Evolutionary conservation across 257 asterid genomes (phyloP).

Genomic region (Leonotis leonurus): DNA sequence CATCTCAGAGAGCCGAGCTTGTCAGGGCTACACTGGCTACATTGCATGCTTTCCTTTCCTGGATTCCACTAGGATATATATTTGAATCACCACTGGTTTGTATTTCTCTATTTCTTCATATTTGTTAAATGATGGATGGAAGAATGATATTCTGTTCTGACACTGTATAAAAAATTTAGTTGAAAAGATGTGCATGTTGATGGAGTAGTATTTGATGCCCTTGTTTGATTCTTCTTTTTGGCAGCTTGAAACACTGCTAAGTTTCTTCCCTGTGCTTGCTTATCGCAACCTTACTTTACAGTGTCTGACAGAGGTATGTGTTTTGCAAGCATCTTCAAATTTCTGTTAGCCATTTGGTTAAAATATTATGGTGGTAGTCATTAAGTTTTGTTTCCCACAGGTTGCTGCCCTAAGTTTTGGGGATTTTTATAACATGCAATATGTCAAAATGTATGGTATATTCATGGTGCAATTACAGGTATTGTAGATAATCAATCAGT

Average conservation of each 20-base stretch:
- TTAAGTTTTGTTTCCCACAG: conserved; percentile 34
- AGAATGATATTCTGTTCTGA: not conserved
- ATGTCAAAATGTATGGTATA: conserved; percentile 61
- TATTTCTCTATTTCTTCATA: conserved; percentile 18
- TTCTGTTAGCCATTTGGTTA: not conserved
- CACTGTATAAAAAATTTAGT: not conserved
- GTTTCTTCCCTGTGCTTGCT: conserved; percentile 65
- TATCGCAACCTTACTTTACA: conserved; percentile 92
- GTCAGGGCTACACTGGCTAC: conserved; percentile 92
- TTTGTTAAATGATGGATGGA: conserved; percentile 11
- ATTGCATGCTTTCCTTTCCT: conserved; percentile 91
- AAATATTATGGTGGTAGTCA: not conserved
- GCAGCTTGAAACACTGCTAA: conserved; percentile 86
- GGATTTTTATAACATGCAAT: conserved; percentile 74
- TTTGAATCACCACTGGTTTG: conserved; percentile 96
- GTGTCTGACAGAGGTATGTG: conserved; percentile 84
- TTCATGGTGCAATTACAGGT: conserved; percentile 95
- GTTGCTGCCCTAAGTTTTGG: conserved; percentile 93
- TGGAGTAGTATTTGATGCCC: conserved; percentile 8
- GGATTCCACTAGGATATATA: conserved; percentile 98
- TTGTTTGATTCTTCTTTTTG: conserved; percentile 18
- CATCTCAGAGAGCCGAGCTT: conserved; percentile 93
- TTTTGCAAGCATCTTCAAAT: not conserved
- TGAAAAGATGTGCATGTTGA: not conserved
- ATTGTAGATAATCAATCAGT: not conserved